Evolutionary conservation across 139 green algal species (phyloP).

Genomic region (Pseudopediastrum boryanum): DNA sequence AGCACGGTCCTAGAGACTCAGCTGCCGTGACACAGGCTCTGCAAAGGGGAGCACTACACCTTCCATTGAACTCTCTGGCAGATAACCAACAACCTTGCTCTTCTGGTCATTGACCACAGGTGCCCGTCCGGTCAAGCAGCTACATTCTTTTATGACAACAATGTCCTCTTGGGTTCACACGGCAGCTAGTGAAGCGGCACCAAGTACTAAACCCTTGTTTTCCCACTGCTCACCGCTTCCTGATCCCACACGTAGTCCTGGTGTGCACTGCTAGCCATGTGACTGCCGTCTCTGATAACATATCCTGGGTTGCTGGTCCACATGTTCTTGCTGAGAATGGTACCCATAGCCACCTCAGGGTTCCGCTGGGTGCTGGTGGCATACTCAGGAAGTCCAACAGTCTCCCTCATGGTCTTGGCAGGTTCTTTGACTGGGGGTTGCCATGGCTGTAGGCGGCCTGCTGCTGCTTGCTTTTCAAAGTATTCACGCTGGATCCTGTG

Average conservation of each 20-base stretch:
- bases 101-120: too few relatives aligned
- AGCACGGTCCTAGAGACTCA: too few relatives aligned
- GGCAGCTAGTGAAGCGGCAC: neutral
- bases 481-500: conserved; percentile 36
- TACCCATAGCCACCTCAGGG: conserved; percentile 19
- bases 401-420: conserved; percentile 35
- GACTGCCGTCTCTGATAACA: conserved; percentile 50
- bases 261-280: conserved; percentile 46
- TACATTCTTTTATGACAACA: conserved; percentile 62
- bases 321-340: conserved; percentile 49
- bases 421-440: conserved; percentile 13
- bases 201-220: neutral
- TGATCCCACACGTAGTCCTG: conserved; percentile 60
- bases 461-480: conserved; percentile 43
- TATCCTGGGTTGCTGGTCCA: conserved; percentile 57
- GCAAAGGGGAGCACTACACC: too few relatives aligned
- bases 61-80: too few relatives aligned
- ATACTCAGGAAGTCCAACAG: conserved; percentile 44
- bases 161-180: conserved; percentile 36
- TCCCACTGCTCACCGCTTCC: conserved; percentile 43
- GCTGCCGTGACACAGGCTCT: too few relatives aligned
- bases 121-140: too few relatives aligned
- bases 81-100: too few relatives aligned
- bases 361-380: conserved; percentile 37
- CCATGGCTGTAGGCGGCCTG: conserved; percentile 35